These are phyloP conservation scores for Oxytropis ochrocephala DNA, from an alignment of 306 rosid species.

Conservation along the genomic window DNA sequence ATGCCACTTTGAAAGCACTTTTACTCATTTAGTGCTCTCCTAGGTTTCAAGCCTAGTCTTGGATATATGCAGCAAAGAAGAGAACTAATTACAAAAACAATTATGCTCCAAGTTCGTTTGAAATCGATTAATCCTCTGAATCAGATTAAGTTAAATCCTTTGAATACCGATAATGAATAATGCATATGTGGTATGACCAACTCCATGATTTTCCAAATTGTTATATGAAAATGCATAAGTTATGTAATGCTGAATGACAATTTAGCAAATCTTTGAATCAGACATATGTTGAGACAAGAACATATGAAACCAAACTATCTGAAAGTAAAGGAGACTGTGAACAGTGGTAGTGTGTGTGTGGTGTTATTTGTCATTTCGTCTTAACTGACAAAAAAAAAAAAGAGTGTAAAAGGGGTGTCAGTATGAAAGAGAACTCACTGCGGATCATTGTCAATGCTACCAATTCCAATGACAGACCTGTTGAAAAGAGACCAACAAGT, in stretches of 20 bases:
- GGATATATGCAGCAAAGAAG: not conserved
- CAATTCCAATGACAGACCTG: conserved; percentile 41
- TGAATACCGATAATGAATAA: not conserved
- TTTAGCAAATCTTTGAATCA: not conserved
- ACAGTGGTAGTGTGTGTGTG: too few species aligned
- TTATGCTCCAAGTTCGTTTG: not conserved
- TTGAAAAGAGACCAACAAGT: conserved; percentile 90
- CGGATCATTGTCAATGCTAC: conserved; percentile 25
- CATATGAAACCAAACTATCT: not conserved
- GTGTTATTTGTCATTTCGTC: too few species aligned
- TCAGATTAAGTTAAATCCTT: not conserved
- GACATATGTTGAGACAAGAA: not conserved
- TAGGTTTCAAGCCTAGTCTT: not conserved
- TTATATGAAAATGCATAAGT: not conserved
- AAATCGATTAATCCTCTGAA: not conserved
- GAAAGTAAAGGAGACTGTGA: not conserved
- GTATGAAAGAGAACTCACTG: conserved; percentile 49
- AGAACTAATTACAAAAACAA: not conserved
- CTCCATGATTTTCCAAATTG: conserved; percentile 2
- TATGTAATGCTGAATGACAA: not conserved
- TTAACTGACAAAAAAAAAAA: too few species aligned
- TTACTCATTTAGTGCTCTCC: not conserved
- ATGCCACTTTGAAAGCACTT: not conserved
- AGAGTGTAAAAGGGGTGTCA: not conserved
- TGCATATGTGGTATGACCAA: not conserved